Evolutionary conservation across 2,329 filamentous ascomycete genomes (phyloP).

Genomic region (Aspergillus pseudoviridinutans): DNA sequence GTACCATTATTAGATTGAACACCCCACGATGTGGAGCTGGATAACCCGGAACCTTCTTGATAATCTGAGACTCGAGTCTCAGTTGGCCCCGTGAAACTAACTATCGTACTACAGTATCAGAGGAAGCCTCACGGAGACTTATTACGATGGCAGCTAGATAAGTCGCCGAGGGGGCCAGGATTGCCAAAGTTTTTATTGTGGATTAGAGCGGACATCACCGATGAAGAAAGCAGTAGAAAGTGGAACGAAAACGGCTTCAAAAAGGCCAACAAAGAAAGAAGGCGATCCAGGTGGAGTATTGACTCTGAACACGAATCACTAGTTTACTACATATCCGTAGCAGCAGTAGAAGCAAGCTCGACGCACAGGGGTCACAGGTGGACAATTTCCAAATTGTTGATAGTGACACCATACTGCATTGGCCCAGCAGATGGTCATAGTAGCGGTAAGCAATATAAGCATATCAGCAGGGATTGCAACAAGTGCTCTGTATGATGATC

Average conservation of each 20-base stretch:
- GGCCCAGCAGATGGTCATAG: background rate
- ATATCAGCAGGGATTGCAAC: background rate
- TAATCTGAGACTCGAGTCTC: background rate
- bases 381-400: background rate
- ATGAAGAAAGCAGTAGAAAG: constrained; percentile 5
- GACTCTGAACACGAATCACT: background rate
- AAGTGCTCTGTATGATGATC: background rate
- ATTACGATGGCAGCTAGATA: background rate
- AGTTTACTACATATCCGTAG: background rate
- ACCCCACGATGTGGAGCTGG: background rate
- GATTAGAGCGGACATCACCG: constrained; percentile 14
- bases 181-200: background rate
- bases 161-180: background rate
- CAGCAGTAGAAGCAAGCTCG: too few species aligned
- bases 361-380: background rate
- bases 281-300: background rate
- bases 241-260: background rate
- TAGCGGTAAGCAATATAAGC: background rate
- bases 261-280: background rate
- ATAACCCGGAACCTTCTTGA: background rate
- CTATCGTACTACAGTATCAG: background rate
- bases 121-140: background rate
- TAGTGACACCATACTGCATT: background rate
- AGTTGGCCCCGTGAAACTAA: background rate
- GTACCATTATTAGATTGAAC: background rate